Evolutionary conservation across 257 asterid genomes (phyloP), one percentile per base, ranked within the genome.

Genomic region (Penstemon eatonii): DNA sequence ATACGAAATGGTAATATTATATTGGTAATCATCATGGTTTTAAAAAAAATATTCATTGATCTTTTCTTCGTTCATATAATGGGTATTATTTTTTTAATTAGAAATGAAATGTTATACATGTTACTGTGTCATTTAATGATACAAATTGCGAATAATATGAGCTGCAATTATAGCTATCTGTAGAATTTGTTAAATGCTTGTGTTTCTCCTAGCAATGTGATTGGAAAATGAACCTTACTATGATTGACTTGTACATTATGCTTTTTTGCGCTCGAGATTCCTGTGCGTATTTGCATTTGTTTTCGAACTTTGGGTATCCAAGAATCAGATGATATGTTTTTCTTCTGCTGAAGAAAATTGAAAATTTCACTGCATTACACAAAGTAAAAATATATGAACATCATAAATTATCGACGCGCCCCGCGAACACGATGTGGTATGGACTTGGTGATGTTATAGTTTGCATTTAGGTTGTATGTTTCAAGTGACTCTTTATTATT

Each of bases 51-150:
- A 1, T 2, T 25, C 33, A 25, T 50, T 58, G 56, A 64, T 64
- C 44, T 63, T 53, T 51, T 57, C 45, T 40, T 59, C 69, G 67
- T 53, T 59, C 70, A 41, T 65, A 53, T 19, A 53, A 54, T 67
- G 64, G 45, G 37, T 19, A 4, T 56, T 37, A 1, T 25, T 60
- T 67, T 8, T 4, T 0, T 8, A 44, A 36, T 58, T 51, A 68
- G 44, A 46, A 63, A 40, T 52, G 13, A 42, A 6, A 52, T 52
- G 44, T 64, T 58, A 38, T 10, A n/a, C 40, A 13, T 40, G 66
- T 47, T 15, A 15, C 0, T 15, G 18, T 15, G 18, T 15, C 45
- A 25, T 25, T 25, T 58, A 47, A 33, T 66, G 60, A 15, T 33
- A 6, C 15, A 40, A 33, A 57, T 56, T 46, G 19, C n/a, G 10